Conservation (phyloP, 345 rosid species). For the Salix udensis region DNA sequence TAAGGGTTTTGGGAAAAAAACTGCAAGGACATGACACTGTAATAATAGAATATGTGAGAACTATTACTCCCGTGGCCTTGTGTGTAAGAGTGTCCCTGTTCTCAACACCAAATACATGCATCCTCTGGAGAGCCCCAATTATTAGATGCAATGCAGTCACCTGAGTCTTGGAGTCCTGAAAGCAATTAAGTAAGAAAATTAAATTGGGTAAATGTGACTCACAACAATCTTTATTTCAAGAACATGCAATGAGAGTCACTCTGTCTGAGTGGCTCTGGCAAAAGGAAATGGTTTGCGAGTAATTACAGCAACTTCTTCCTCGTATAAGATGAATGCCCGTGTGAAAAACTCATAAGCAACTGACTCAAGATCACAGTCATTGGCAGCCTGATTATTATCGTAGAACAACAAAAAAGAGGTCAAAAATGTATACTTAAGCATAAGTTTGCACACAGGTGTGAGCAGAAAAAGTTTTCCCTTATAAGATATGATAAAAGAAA, state of each 20-base stretch:
- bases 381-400: constrained; percentile 64
- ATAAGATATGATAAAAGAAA: not conserved
- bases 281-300: not conserved
- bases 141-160: constrained; percentile 86
- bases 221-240: not conserved
- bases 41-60: constrained; percentile 3
- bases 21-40: not conserved
- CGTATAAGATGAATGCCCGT: constrained; percentile 81
- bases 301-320: constrained; percentile 90
- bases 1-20: not conserved
- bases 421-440: not conserved
- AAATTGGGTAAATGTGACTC: not conserved
- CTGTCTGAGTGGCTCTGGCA: not conserved
- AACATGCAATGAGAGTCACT: not conserved
- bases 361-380: constrained; percentile 86
- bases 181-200: constrained; percentile 1
- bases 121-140: constrained; percentile 92
- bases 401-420: not conserved
- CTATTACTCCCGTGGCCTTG: constrained; percentile 88
- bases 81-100: constrained; percentile 93
- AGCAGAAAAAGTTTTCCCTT: not conserved
- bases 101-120: constrained; percentile 95
- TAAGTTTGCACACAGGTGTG: not conserved
- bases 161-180: constrained; percentile 89
- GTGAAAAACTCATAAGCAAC: constrained; percentile 96